Evolutionary conservation across 2,329 filamentous ascomycete genomes (phyloP).

Genomic region (Ascomycota sp.): DNA sequence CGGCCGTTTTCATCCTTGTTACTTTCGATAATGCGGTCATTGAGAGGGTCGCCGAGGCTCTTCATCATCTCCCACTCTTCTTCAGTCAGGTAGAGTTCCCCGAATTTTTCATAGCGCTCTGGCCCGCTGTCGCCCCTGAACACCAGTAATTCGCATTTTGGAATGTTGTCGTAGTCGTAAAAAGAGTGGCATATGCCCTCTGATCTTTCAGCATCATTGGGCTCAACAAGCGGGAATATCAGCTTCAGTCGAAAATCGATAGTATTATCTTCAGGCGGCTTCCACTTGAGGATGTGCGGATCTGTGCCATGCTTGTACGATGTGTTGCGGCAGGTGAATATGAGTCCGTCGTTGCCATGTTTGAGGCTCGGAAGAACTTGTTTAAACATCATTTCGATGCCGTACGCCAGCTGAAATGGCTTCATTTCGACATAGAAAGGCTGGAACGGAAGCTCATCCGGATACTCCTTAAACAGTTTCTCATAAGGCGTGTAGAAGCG

Average conservation of each 20-base stretch:
- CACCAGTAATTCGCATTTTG: slow-evolving; percentile 49
- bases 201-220: slow-evolving; percentile 41
- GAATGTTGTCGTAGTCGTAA: slow-evolving; percentile 59
- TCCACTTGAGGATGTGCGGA: slow-evolving; percentile 90
- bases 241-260: slow-evolving; percentile 74
- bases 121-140: slow-evolving; percentile 34
- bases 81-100: slow-evolving; percentile 43
- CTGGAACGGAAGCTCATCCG: slow-evolving; percentile 44
- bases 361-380: slow-evolving; percentile 61
- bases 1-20: slow-evolving; percentile 49
- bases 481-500: slow-evolving; percentile 52
- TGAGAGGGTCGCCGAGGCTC: slow-evolving; percentile 46
- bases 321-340: slow-evolving; percentile 84
- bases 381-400: slow-evolving; percentile 76
- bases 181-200: slow-evolving; percentile 41
- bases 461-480: slow-evolving; percentile 38
- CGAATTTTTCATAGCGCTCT: slow-evolving; percentile 40
- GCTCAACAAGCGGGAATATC: slow-evolving; percentile 49
- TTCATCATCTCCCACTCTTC: slow-evolving; percentile 74
- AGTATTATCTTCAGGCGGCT: slow-evolving; percentile 83
- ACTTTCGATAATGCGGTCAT: slow-evolving; percentile 78
- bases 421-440: slow-evolving; percentile 75
- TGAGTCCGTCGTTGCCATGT: slow-evolving; percentile 88
- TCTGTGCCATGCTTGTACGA: slow-evolving; percentile 82
- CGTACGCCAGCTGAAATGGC: slow-evolving; percentile 72